Evolutionary conservation across 352 stramenopile species (phyloP).

Genomic region (Pythium myriotylum): DNA sequence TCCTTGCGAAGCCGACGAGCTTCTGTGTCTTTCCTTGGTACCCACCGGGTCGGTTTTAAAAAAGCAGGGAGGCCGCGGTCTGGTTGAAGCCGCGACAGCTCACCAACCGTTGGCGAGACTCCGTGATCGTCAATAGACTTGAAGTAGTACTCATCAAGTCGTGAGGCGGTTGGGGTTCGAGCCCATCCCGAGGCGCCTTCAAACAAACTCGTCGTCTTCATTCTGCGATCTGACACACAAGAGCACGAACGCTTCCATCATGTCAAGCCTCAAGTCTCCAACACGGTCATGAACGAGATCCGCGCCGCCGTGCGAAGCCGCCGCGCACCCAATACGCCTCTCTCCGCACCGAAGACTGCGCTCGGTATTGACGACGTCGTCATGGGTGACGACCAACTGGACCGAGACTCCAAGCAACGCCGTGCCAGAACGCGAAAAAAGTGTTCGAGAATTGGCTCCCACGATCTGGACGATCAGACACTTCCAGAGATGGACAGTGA

Average conservation of each 20-base stretch:
- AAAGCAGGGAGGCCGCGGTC: not conserved
- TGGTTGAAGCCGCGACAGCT: constrained; percentile 4
- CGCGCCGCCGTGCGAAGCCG: constrained; percentile 5
- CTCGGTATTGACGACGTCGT: not conserved
- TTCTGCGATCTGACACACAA: constrained; percentile 10
- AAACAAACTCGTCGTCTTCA: not conserved
- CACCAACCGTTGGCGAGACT: no score
- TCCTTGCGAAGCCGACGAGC: not conserved
- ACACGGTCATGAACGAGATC: constrained; percentile 12
- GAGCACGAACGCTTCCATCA: no score
- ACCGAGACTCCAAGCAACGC: not conserved
- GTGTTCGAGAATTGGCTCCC: constrained; percentile 12
- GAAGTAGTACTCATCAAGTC: not conserved
- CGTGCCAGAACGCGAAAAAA: not conserved
- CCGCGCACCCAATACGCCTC: no score
- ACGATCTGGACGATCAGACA: constrained; percentile 18
- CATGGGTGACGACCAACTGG: constrained; percentile 1
- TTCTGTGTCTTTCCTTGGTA: constrained; percentile 9
- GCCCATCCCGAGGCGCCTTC: not conserved
- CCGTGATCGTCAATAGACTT: no score
- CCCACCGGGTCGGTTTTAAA: not conserved
- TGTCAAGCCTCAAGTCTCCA: no score
- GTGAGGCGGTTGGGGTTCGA: not conserved
- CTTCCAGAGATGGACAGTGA: constrained; percentile 11
- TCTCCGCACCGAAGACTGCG: no score